Conservation (phyloP, 2,329 filamentous ascomycete species). For the Trichophyton schoenleinii region DNA sequence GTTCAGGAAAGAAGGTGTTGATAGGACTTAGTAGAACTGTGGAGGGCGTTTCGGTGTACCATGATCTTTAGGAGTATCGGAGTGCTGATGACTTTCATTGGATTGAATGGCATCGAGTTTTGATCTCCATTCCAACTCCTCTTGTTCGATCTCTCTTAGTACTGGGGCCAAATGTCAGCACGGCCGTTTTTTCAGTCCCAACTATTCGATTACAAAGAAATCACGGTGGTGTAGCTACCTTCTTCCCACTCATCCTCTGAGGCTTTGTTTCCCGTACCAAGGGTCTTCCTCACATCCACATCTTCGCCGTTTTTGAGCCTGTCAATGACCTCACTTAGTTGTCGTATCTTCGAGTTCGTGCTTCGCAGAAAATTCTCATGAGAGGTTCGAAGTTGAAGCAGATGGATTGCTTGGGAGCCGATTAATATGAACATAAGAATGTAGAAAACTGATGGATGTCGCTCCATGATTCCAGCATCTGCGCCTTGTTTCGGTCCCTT, state of each 20-base stretch:
- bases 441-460: slow-evolving; percentile 70
- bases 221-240: slow-evolving; percentile 39
- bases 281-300: slow-evolving; percentile 68
- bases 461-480: slow-evolving; percentile 35
- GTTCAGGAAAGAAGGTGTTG: not conserved
- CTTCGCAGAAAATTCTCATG: slow-evolving; percentile 59
- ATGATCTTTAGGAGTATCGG: not conserved
- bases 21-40: not conserved
- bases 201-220: not conserved
- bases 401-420: slow-evolving; percentile 89
- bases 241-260: slow-evolving; percentile 83
- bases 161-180: not conserved
- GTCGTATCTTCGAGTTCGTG: slow-evolving; percentile 63
- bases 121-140: slow-evolving; percentile 27
- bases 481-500: slow-evolving; percentile 20
- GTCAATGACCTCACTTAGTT: slow-evolving; percentile 54
- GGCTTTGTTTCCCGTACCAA: slow-evolving; percentile 65
- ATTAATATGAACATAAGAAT: slow-evolving; percentile 75
- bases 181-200: not conserved
- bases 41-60: not conserved
- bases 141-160: slow-evolving; percentile 26
- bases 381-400: slow-evolving; percentile 68
- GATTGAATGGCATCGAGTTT: not conserved
- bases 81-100: not conserved
- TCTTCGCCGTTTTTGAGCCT: slow-evolving; percentile 39